Evolutionary conservation across 495 filamentous ascomycete species (phyloP), one percentile per base, ranked within the genome.

Genomic region (Lophium mytilinum): DNA sequence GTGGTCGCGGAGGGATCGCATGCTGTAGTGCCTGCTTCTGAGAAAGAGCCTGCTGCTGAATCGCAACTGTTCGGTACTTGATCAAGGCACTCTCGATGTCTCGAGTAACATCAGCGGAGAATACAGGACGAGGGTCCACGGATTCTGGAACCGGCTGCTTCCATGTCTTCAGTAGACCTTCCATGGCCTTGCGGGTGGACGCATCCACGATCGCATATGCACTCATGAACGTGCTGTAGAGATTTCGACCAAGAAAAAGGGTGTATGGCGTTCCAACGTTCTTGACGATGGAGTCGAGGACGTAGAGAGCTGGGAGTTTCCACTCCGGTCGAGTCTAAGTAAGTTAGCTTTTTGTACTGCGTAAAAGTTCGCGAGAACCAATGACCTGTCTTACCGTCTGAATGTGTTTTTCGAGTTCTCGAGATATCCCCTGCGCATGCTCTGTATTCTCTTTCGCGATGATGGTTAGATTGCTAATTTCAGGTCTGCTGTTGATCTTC

Each of bases 191-290:
- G 63, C 93, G 80, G n/a, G 88, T 88, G 40, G 76, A 74, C 50
- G 75, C 75, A 64, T 96, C 90, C 56, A 96, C 90, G 62, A 93
- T 77, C 5, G 83, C 84, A 69, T 96, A 98, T 52, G 94, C 89
- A 61, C 89, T 85, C 90, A 98, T 96, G 69, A 96, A 98, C 15
- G 88, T 96, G 61, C 82, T 80, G 69, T 89, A 97, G 56, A 98
- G 81, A 69, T 92, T 90, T 17, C 87, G 84, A 37, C 93, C 88
- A 58, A 98, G 84, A 69, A 93, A 96, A 7, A 96, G 78, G 1
- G 90, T 95, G 72, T 97, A 98, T 47, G 93, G 94, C 0, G 90
- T 96, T 24, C 94, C 94, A 55, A 97, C 90, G 78, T 97, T 97
- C 75, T 98, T 98, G 65, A 93, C 93, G 54, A 98, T 88, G 9